These are phyloP conservation scores for Claviceps paspali DNA, from an alignment of 2,329 filamentous ascomycete genomes.

Conservation along the genomic window DNA sequence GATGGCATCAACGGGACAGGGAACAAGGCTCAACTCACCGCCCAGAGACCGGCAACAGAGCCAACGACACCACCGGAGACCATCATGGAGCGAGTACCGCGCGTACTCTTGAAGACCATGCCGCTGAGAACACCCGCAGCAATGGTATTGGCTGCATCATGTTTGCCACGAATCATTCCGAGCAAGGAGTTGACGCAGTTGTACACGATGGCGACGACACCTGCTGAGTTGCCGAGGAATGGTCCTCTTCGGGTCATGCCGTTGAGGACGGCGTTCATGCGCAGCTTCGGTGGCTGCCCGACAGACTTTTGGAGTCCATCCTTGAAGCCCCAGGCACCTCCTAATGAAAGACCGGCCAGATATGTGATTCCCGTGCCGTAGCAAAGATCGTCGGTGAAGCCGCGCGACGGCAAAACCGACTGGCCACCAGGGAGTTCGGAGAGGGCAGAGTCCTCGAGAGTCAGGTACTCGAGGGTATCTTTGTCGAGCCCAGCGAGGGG, in stretches of 20 bases:
- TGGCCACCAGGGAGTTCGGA: conserved; percentile 74
- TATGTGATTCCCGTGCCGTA: conserved; percentile 96
- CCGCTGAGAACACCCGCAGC: conserved; percentile 75
- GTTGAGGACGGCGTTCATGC: conserved; percentile 88
- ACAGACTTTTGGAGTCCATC: conserved; percentile 76
- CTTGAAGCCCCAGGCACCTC: conserved; percentile 82
- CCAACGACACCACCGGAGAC: conserved; percentile 87
- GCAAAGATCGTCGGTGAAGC: conserved; percentile 96
- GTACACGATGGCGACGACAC: conserved; percentile 90
- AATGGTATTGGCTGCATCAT: conserved; percentile 82
- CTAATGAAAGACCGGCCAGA: conserved; percentile 67
- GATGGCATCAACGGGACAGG: conserved; percentile 2
- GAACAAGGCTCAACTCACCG: conserved; percentile 46
- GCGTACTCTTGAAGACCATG: conserved; percentile 92
- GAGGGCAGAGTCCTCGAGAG: conserved; percentile 79
- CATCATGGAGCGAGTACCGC: conserved; percentile 79
- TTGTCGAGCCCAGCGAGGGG: conserved; percentile 86
- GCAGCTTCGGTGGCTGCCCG: conserved; percentile 69
- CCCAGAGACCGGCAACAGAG: conserved; percentile 72
- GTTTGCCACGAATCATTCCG: conserved; percentile 65
- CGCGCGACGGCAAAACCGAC: conserved; percentile 82
- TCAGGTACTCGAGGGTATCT: conserved; percentile 87
- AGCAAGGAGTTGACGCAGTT: conserved; percentile 82
- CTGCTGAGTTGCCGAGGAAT: conserved; percentile 90
- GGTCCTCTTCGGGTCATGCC: conserved; percentile 84